A percentile compares a stretch with the other conserved stretches of the same genome.
phyloP scores from a whole-genome alignment of 345 rosid genomes.

The Erodium maritimum region DNA sequence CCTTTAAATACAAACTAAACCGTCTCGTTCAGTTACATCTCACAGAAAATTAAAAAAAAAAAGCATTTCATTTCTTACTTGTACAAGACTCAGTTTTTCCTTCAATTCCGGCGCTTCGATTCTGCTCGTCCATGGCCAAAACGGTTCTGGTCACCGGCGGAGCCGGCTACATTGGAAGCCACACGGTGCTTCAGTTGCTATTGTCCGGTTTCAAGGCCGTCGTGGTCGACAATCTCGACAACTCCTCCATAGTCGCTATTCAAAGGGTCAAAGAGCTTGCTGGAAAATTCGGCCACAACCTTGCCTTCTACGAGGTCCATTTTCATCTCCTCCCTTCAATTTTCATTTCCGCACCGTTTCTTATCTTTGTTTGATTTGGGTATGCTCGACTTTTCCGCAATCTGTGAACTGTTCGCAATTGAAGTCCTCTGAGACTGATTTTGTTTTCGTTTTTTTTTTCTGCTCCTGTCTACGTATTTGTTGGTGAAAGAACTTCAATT shows the following conservation, averaged over 20 bases:
- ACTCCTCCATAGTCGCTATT: conserved; percentile 54
- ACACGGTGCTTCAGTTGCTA: conserved; percentile 87
- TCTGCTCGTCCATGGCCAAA: conserved; percentile 18
- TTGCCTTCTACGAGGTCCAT: conserved; percentile 59
- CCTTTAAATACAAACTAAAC: not conserved
- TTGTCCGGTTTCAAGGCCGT: conserved; percentile 50
- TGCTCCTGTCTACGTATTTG: too few species aligned
- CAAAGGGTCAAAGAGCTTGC: conserved; percentile 64
- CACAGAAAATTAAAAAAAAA: not conserved
- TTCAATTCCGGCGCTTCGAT: not conserved
- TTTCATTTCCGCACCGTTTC: not conserved
- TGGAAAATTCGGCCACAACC: conserved; percentile 33
- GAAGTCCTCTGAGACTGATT: too few species aligned
- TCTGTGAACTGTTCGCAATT: not conserved
- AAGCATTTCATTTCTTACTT: not conserved
- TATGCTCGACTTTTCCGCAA: not conserved
- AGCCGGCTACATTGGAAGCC: conserved; percentile 96
- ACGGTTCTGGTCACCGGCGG: conserved; percentile 84
- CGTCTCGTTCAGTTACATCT: not conserved
- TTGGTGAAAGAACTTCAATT: not conserved
- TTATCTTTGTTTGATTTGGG: not conserved
- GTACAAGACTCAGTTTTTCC: not conserved
- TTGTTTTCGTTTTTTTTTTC: too few species aligned
- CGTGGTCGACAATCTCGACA: conserved; percentile 79
- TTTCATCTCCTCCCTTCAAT: not conserved